Evolutionary conservation across 306 rosid genomes (phyloP).

Genomic region (Dicorynia guianensis): DNA sequence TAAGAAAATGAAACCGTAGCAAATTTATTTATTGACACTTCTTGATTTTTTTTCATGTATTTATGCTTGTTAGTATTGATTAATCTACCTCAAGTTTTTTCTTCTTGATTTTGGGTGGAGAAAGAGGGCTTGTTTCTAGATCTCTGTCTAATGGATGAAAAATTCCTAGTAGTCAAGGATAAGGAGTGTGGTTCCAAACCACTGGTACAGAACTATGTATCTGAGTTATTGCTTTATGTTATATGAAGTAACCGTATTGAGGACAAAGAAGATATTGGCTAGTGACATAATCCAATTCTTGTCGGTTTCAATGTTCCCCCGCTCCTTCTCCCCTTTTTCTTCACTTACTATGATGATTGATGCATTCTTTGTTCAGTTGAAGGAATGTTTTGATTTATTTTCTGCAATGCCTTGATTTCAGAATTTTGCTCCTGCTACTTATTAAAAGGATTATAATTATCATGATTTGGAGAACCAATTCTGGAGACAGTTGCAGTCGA

Average conservation of each 20-base stretch:
- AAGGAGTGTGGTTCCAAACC: neutral
- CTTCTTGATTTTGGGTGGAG: neutral
- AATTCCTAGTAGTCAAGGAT: neutral
- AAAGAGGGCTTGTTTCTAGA: neutral
- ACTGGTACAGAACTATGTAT: neutral
- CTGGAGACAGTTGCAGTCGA: constrained; percentile 52
- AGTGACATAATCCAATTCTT: constrained; percentile 4
- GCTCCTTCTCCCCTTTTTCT: neutral
- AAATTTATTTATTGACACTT: neutral
- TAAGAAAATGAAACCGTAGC: neutral
- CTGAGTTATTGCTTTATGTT: neutral
- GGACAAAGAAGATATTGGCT: neutral
- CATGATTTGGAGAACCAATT: constrained; percentile 75
- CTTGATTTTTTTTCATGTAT: neutral
- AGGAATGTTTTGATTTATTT: constrained; percentile 16
- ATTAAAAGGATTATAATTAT: constrained; percentile 57
- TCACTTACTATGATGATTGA: neutral
- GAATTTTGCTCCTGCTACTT: constrained; percentile 43
- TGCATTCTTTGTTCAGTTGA: constrained; percentile 16
- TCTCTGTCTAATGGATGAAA: neutral
- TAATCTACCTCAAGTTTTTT: neutral
- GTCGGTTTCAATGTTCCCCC: constrained; percentile 13
- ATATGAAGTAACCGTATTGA: neutral
- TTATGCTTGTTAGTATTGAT: neutral
- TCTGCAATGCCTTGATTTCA: constrained; percentile 30